These are phyloP conservation scores for Alternaria sp. DNA, from an alignment of 2,329 filamentous ascomycete species.

Conservation along the genomic window DNA sequence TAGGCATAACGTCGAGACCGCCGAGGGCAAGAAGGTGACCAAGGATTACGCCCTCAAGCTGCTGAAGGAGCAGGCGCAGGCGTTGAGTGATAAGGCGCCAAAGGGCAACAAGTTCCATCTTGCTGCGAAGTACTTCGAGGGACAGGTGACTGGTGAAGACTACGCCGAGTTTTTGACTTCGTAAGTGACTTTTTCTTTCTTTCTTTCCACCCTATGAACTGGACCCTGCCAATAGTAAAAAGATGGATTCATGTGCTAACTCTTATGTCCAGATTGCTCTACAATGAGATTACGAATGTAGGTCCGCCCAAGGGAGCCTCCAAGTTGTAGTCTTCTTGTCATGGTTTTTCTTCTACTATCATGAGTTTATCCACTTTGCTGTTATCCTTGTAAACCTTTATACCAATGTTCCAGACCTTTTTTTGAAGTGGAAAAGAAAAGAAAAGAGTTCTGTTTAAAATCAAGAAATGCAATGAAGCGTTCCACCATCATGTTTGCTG, in stretches of 20 bases:
- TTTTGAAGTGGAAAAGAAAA: background rate
- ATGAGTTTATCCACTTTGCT: background rate
- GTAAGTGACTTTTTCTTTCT: constrained; percentile 60
- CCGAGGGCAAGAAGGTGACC: constrained; percentile 90
- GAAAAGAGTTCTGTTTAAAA: too few relatives aligned
- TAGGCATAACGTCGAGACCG: constrained; percentile 75
- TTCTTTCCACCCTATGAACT: too few relatives aligned
- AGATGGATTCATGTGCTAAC: background rate
- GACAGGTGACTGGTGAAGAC: constrained; percentile 95
- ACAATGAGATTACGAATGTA: constrained; percentile 85
- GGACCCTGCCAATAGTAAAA: too few relatives aligned
- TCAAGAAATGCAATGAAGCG: too few relatives aligned
- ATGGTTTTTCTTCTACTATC: background rate
- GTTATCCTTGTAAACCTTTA: constrained; percentile 3
- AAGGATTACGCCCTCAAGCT: constrained; percentile 89
- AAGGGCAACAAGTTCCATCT: constrained; percentile 92
- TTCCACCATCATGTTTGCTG: too few relatives aligned
- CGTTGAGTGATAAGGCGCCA: constrained; percentile 75
- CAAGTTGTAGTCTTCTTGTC: constrained; percentile 50
- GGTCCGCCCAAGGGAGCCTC: constrained; percentile 67
- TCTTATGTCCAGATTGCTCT: constrained; percentile 70
- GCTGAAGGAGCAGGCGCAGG: constrained; percentile 83
- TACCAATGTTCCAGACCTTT: constrained; percentile 14
- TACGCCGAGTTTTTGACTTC: constrained; percentile 95
- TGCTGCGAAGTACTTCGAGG: constrained; percentile 90